These are phyloP conservation scores for Chondrus crispus DNA, from an alignment of 23 red algal genomes.

Conservation along the genomic window DNA sequence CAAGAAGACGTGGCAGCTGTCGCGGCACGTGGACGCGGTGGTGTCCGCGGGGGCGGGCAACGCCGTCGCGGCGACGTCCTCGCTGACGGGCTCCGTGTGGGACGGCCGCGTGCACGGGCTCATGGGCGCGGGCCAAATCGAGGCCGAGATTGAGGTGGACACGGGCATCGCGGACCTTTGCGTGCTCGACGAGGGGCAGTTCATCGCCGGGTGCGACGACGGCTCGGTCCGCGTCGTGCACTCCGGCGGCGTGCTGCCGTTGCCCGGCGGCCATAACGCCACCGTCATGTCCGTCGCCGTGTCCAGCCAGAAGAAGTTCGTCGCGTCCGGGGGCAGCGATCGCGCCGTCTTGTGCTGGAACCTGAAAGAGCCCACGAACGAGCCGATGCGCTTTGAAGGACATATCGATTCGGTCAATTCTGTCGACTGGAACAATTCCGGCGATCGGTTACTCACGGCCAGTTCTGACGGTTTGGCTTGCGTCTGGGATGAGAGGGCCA, in stretches of 20 bases:
- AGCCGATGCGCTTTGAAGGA: conserved; percentile 72
- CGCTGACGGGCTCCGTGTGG: conserved; percentile 69
- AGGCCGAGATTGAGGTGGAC: conserved; percentile 75
- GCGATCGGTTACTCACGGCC: conserved; percentile 66
- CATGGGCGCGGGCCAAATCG: conserved; percentile 74
- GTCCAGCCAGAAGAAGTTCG: conserved; percentile 37
- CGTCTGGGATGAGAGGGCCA: conserved; percentile 76
- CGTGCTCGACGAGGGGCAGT: conserved; percentile 69
- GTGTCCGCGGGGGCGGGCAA: conserved; percentile 72
- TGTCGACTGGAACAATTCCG: conserved; percentile 60
- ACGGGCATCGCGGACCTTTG: conserved; percentile 64
- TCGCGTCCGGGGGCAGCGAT: conserved; percentile 60
- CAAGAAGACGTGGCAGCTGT: conserved; percentile 60
- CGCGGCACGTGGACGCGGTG: conserved; percentile 73
- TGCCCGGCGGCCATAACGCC: conserved; percentile 69
- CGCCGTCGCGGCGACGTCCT: conserved; percentile 74
- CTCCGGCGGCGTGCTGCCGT: conserved; percentile 57
- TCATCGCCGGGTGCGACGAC: conserved; percentile 75
- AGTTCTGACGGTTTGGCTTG: conserved; percentile 67
- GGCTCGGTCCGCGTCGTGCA: conserved; percentile 77
- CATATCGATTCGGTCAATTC: conserved; percentile 70
- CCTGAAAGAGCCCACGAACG: conserved; percentile 48
- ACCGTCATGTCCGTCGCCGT: conserved; percentile 35
- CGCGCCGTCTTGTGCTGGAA: conserved; percentile 69
- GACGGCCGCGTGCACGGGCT: conserved; percentile 77